phyloP scores from a whole-genome alignment of 441 rosid species.

The Melastoma candidum region DNA sequence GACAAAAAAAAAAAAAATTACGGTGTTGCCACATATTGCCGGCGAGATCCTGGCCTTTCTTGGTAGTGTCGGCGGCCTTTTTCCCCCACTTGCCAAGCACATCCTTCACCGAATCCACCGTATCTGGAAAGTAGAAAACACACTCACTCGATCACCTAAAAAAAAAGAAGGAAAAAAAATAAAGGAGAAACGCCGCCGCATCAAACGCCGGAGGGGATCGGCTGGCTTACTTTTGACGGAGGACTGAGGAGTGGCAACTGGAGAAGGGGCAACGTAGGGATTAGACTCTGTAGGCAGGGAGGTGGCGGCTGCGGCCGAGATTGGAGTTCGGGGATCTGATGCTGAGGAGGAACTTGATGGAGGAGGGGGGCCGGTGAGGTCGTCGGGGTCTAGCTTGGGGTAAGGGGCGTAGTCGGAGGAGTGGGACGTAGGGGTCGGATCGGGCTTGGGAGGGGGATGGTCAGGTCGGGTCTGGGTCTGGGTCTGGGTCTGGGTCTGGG shows the following conservation, averaged over 20 bases:
- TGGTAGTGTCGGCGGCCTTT: conserved; percentile 72
- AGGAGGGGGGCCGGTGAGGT: conserved; percentile 56
- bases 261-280: conserved; percentile 66
- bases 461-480: not conserved
- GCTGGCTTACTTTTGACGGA: conserved; percentile 29
- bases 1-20: conserved; percentile 19
- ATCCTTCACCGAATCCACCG: conserved; percentile 65
- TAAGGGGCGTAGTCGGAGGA: conserved; percentile 79
- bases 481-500: not conserved
- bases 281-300: conserved; percentile 76
- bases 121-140: conserved; percentile 33
- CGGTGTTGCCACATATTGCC: conserved; percentile 91
- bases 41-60: conserved; percentile 83
- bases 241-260: conserved; percentile 31
- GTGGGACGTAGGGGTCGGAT: conserved; percentile 16
- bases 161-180: conserved; percentile 1
- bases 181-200: not conserved
- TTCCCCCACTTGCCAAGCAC: conserved; percentile 69
- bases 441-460: conserved; percentile 9
- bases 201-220: not conserved
- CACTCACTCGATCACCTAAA: too few species aligned
- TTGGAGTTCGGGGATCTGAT: too few species aligned
- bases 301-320: conserved; percentile 41
- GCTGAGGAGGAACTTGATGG: conserved; percentile 4
- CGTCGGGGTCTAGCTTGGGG: conserved; percentile 73